Evolutionary conservation across 2,329 filamentous ascomycete species (phyloP), one percentile per base, ranked within the genome.

Genomic region (Colletotrichum navitas): DNA sequence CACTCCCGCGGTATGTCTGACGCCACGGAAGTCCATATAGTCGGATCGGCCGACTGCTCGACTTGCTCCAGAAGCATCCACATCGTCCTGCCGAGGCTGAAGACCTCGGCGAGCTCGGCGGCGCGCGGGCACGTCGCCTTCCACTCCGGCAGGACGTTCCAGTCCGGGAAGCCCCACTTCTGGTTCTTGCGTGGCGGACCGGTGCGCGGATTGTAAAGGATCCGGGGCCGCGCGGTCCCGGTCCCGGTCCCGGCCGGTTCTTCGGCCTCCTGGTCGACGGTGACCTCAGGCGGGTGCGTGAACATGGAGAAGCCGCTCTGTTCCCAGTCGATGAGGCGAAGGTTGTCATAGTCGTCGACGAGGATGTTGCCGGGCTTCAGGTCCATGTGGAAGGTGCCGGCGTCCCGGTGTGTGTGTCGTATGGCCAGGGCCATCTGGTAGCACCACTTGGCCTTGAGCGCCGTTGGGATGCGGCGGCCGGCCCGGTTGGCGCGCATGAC

Each of bases 361-460:
- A 78, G 58, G n/a, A 78, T 75, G 62, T 80, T 79, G 29, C 74
- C 75, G 1, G 78, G 77, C 67, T 79, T 79, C 59, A 79, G 74
- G 59, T 79, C 77, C 75, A 77, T 78, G 65, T 79, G 77, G 56
- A 74, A 80, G 1, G 73, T 79, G 4, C 73, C 49, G 18, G 73
- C 75, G 8, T 70, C 66, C 12, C 39, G 63, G 34, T 77, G 76
- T 1, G 76, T 76, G 41, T 77, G 73, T 5, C 63, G 65, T 12
- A 77, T 55, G 12, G 76, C 76, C 14, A 63, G 36, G 1, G 75
- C 66, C 77, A 78, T 77, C 47, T 76, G 68, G 36, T 63, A 45
- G 70, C 77, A 77, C 77, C 76, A 78, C 21, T 63, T 64, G 8
- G 73, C 74, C 61, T 77, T 77, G 7, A 65, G 62, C 0, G 1